Evolutionary conservation across 805 yeast species (phyloP), one percentile per base, ranked within the genome.

Genomic region (Candida orba): DNA sequence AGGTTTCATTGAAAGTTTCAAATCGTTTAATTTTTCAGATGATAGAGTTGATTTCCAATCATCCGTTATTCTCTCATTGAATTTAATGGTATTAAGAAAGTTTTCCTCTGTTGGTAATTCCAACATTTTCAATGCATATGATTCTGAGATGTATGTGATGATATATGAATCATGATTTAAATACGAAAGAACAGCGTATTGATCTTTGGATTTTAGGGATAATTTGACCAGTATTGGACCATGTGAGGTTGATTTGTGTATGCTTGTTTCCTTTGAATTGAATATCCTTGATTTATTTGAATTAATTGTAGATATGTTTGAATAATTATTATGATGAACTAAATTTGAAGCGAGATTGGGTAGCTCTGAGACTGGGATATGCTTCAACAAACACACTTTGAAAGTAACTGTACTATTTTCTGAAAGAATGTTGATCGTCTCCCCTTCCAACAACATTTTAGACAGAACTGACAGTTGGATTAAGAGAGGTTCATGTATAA

Each of bases 71-170:
- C 29, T 31, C 12, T 23, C 40, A 9, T 22, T 39, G 6, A 17
- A 18, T n/a, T 22, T 17, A 4, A 12, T 8, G 8, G 41, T 15
- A 4, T 8, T 8, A 8, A 41, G 17, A 2, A 18, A 3, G 6
- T 23, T 22, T 5, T 32, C 25, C 6, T 25, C 8, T 12, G n/a
- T 13, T 9, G 17, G 7, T 31, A 4, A 18, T 9, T n/a, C 23
- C 17, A 4, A 14, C n/a, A 42, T 30, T 50, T 75, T 78, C n/a
- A 82, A 80, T 46, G 41, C 43, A 37, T 25, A 42, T 18, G 48
- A 34, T 18, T 45, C 45, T 6, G 81, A 63, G 14, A 76, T 33
- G 46, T 79, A 65, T 62, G 81, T 81, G 38, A 80, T 63, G 30
- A 81, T 61, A 39, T 39, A 47, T 6, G 23, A 17, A 14, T 43